Conservation (phyloP, 2,329 filamentous ascomycete species). For the Lasiodiplodia gonubiensis region DNA sequence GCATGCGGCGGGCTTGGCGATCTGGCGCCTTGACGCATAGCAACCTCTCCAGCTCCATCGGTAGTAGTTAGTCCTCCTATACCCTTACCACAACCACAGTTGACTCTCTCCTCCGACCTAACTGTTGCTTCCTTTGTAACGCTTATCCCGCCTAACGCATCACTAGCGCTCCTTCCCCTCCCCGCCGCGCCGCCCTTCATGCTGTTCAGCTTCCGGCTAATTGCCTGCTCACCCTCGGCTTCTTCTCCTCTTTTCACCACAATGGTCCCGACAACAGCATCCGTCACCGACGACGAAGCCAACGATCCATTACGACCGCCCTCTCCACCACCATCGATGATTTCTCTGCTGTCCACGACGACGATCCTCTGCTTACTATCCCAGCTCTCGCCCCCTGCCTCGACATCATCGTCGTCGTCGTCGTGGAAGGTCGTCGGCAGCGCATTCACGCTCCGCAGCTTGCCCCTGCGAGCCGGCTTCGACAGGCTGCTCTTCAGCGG, state of each 20-base stretch:
- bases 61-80: neutral
- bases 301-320: neutral
- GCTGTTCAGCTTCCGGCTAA: neutral
- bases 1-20: slow-evolving; percentile 3
- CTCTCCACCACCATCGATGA: neutral
- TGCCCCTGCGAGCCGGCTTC: neutral
- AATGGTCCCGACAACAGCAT: neutral
- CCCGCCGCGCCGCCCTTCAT: neutral
- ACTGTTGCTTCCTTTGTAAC: slow-evolving; percentile 12
- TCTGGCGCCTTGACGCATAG: neutral
- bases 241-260: neutral
- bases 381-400: neutral
- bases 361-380: slow-evolving; percentile 12
- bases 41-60: neutral
- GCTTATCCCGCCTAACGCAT: slow-evolving; percentile 4
- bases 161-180: neutral
- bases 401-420: neutral
- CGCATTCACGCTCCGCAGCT: neutral
- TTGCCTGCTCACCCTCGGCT: neutral
- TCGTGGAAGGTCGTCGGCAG: slow-evolving; percentile 10
- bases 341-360: neutral
- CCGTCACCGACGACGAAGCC: neutral
- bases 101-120: slow-evolving; percentile 12
- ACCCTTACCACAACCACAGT: neutral
- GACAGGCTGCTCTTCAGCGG: neutral